Evolutionary conservation across 2,329 filamentous ascomycete species (phyloP), one percentile per base, ranked within the genome.

Genomic region (Aureobasidium vineae): DNA sequence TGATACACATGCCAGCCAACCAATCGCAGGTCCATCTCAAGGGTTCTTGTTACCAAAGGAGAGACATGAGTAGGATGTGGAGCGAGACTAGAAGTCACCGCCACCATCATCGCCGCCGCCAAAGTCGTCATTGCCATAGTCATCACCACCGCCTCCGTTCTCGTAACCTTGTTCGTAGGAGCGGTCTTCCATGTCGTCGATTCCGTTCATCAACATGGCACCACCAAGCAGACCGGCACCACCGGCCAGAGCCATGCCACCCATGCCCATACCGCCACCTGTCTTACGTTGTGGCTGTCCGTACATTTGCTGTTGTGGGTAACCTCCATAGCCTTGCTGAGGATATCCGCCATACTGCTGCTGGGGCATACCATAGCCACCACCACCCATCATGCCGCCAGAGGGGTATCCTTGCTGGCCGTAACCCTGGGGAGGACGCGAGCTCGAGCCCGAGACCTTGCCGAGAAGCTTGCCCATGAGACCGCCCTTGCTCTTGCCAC

Each of bases 211-310:
- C 38, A 96, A 77, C 72, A 96, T 69, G 69, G 86, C 85, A 65
- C 92, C 92, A 71, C 92, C 93, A 1, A 97, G 72, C 74, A 97
- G 74, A 76, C 92, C 92, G 56, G 90, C 91, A 1, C 83, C 86
- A 68, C 85, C 83, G n/a, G 91, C 90, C 79, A 94, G 81, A n/a
- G 49, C 49, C 49, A 52, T 52, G 26, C 49, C 49, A 6, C 49
- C 49, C 49, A 52, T 52, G 26, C 49, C 49, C 49, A 52, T 33
- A 2, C 83, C 79, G 28, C 79, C 75, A 52, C 70, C 70, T 63
- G 77, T 78, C 72, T 81, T 82, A 68, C 79, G 82, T 66, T 79
- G 78, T 31, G 74, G 74, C 69, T 77, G 76, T 68, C 76, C 72
- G 69, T 66, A 57, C 16, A n/a, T n/a, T 31, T 70, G 73, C 41